Percentiles rank a stretch among this genome's conserved stretches.
phyloP scores from a whole-genome alignment of 2,329 filamentous ascomycete genomes.

The Pseudogymnoascus sp. region DNA sequence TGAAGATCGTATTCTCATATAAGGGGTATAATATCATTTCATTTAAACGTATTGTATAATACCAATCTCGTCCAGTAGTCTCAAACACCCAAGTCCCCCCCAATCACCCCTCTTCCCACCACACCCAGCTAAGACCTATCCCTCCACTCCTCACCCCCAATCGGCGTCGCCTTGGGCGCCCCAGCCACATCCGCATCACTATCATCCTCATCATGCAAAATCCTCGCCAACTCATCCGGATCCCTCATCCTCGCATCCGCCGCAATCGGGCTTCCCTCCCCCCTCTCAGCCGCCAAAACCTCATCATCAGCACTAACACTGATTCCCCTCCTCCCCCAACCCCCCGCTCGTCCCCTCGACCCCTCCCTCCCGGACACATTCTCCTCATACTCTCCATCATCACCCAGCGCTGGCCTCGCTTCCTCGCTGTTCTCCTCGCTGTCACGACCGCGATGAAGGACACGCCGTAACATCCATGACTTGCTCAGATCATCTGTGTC shows the following conservation, averaged over 20 bases:
- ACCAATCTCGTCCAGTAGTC: background rate
- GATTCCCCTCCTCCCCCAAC: constrained; percentile 56
- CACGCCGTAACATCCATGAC: constrained; percentile 73
- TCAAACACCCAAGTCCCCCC: background rate
- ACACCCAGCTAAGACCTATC: background rate
- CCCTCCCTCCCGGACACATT: background rate
- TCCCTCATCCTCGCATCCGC: constrained; percentile 59
- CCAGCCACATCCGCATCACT: constrained; percentile 17
- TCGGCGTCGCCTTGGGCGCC: background rate
- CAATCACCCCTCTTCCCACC: background rate
- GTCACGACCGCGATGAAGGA: constrained; percentile 53
- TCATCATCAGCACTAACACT: constrained; percentile 59
- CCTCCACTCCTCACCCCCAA: constrained; percentile 4
- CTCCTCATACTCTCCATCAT: constrained; percentile 19
- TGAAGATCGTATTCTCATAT: too few relatives aligned
- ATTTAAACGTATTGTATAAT: background rate
- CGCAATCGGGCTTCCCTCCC: constrained; percentile 38
- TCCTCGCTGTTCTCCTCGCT: constrained; percentile 17
- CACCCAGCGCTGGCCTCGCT: constrained; percentile 19
- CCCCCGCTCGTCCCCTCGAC: constrained; percentile 19
- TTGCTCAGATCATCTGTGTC: constrained; percentile 82
- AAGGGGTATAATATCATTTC: background rate
- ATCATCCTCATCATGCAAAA: constrained; percentile 49
- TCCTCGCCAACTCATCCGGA: constrained; percentile 55
- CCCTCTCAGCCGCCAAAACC: constrained; percentile 43